Base-by-base conservation (phyloP, 129 eudicot species). In the Rutidosis leptorrhynchoides region DNA sequence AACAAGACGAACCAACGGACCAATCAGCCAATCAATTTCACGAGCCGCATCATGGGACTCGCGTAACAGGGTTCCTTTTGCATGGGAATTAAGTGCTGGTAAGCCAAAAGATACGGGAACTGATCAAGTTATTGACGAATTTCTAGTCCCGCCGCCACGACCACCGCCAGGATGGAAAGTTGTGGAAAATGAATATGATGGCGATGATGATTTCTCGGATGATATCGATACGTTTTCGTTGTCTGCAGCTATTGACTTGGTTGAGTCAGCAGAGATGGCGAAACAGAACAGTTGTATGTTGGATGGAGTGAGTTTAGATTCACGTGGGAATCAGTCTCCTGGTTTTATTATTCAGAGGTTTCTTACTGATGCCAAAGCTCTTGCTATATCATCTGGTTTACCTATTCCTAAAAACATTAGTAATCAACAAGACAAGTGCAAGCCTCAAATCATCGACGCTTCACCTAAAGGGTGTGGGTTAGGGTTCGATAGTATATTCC, bases 11-110 rank as follows among this genome's bases (percentile, higher is more conserved):
- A 69, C 82, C 46, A 62, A 15, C 16, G 65, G 58, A 16, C 16
- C 67, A 48, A 46, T 22, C 53, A 27, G 19, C 10, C 64, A 64
- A 11, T 10, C 59, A 5, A 37, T 24, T 45, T 37, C 77, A 21
- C 77, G 59, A 21, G 52, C 56, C 29, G 74, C 74, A 48, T 79
- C 80, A 3, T 65, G 80, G 74, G 85, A 83, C 28, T 37, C 73
- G 5, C 45, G 60, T 25, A 76, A 80, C 65, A 32, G 89, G 73
- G 85, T 89, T 7, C 96, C 96, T 2, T 89, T 89, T 67, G 83
- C 90, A 26, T 89, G 95, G 96, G 96, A 89, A 43, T 72, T 79
- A 62, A 81, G 74, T 24, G 94, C 96, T 5, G 96, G 96, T 6
- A 79, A 85, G 71, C 94, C 96, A 2, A 89, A 89, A 58, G 82